A percentile compares a stretch with the other conserved stretches of the same genome.
These are phyloP conservation scores for Canna indica DNA, from an alignment of 176 grass and related monocot genomes.

Conservation along the genomic window DNA sequence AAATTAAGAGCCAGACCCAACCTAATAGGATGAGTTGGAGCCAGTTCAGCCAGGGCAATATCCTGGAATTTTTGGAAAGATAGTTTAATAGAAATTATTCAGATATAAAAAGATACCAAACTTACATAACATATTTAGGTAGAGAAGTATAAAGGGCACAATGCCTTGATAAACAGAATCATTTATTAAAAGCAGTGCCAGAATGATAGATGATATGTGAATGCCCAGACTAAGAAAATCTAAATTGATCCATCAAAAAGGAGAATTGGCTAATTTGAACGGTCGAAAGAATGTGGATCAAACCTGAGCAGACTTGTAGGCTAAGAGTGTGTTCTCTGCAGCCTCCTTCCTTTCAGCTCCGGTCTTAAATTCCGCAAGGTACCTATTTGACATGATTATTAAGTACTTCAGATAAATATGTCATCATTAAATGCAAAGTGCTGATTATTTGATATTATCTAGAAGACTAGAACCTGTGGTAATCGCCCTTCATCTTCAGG, in stretches of 20 bases:
- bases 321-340: slow-evolving; percentile 57
- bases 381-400: slow-evolving; percentile 26
- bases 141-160: no score
- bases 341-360: slow-evolving; percentile 2
- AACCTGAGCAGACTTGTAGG: slow-evolving; percentile 83
- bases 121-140: no score
- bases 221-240: background rate
- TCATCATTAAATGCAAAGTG: background rate
- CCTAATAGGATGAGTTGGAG: slow-evolving; percentile 82
- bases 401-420: background rate
- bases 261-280: background rate
- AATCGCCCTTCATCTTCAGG: slow-evolving; percentile 95
- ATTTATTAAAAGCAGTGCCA: background rate
- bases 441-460: background rate
- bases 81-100: slow-evolving; percentile 6
- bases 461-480: slow-evolving; percentile 52
- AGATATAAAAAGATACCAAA: background rate
- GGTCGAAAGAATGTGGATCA: slow-evolving; percentile 13
- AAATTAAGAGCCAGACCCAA: slow-evolving; percentile 82
- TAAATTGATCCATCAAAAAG: background rate
- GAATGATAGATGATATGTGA: background rate
- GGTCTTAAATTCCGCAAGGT: slow-evolving; percentile 51
- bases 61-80: slow-evolving; percentile 36
- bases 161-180: background rate
- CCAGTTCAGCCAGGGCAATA: slow-evolving; percentile 63